Evolutionary conservation across 345 rosid species (phyloP).

Genomic region (Angophora floribunda): DNA sequence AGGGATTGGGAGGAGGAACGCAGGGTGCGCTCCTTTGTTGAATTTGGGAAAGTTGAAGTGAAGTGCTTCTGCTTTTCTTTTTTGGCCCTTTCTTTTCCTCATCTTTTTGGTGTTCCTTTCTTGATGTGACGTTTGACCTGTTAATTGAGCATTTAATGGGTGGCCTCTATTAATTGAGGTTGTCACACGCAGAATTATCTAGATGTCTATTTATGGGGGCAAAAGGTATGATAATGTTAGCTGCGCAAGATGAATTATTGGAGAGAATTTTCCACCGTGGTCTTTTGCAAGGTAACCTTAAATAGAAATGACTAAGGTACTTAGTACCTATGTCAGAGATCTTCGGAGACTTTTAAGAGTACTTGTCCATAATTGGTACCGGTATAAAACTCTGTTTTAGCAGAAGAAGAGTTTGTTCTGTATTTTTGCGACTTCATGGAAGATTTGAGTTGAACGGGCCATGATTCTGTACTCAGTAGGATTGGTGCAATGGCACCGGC

Average conservation of each 20-base stretch:
- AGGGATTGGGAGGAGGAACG: not conserved
- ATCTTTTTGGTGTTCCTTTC: not conserved
- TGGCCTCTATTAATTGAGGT: conserved; percentile 2
- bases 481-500: not conserved
- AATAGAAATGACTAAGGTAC: not conserved
- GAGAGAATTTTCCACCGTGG: not conserved
- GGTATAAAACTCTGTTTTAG: not conserved
- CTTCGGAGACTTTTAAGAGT: not conserved
- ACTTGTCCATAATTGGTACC: not conserved
- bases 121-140: conserved; percentile 9
- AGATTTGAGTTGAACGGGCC: not conserved
- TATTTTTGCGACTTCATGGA: not conserved
- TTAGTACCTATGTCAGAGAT: not conserved
- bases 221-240: not conserved
- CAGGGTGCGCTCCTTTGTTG: not conserved
- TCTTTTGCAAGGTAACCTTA: not conserved
- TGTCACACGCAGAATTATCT: conserved; percentile 1
- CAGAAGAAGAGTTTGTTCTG: not conserved
- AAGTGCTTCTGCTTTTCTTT: not conserved
- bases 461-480: not conserved
- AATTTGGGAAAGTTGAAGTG: conserved; percentile 1
- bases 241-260: not conserved
- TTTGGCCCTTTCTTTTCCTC: not conserved
- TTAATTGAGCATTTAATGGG: conserved; percentile 5
- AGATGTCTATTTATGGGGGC: not conserved